Base-by-base conservation (phyloP, 2,329 filamentous ascomycete genomes). In the Macrophomina phaseolina region DNA sequence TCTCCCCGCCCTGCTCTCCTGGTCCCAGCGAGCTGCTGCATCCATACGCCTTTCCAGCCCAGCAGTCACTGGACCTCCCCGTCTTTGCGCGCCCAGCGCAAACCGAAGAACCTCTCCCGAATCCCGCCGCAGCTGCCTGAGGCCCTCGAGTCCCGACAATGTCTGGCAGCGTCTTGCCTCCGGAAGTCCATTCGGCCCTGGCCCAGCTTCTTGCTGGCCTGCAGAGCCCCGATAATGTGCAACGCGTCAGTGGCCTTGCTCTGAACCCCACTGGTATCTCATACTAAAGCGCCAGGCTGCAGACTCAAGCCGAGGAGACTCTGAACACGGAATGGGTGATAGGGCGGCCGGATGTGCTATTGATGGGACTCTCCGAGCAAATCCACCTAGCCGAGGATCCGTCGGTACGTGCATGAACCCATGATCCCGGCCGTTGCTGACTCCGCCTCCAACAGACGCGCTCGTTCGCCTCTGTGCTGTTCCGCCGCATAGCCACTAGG, bases 281-380 rank as follows among this genome's bases (percentile, higher is more conserved):
- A n/a, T 38, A 38, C 42, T 45, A n/a, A 45, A 14, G 5, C 42
- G 16, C 11, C 42, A n/a, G 5, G 16, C 86, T 92, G 73, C 90
- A 95, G 77, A 88, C 91, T 36, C 89, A 92, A 79, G 94, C 94
- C 63, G 95, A 99, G 81, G 92, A 96, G 71, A 91, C 94, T 78
- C 84, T 99, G 69, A 92, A 93, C 79, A 92, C 88, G 80, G 94
- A 93, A 84, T 99, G 95, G 95, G 91, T 93, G 42, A 83, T 84
- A 69, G 86, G 88, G 67, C 88, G 91, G 68, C 94, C 95, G 42
- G 94, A 97, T 75, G 86, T 97, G 73, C 85, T 98, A 72, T 83
- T 99, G 77, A 95, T 98, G 91, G 95, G 94, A 71, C 83, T 99
- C 73, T 94, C 91, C 48, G 95, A 98, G 82, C 94, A 98, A 81